These are phyloP conservation scores for Capsicum pubescens DNA, from an alignment of 257 asterid genomes.

Conservation along the genomic window DNA sequence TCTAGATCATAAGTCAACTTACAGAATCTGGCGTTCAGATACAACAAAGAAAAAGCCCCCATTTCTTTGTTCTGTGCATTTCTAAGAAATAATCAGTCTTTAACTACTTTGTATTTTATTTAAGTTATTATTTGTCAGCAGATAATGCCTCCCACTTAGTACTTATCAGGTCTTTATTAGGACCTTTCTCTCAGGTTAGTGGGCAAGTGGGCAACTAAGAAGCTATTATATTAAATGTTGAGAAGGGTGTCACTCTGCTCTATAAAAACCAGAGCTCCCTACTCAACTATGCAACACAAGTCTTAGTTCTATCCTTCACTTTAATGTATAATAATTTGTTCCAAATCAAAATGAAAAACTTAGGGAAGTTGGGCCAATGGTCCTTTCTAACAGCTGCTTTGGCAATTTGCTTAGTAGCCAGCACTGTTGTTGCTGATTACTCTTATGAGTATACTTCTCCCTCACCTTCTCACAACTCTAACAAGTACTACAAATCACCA, in stretches of 20 bases:
- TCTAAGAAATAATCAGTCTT: background rate
- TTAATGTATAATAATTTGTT: background rate
- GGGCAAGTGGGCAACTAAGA: background rate
- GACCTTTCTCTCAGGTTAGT: background rate
- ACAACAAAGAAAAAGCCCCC: background rate
- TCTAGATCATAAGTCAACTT: constrained; percentile 1
- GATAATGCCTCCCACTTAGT: background rate
- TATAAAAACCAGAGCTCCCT: background rate
- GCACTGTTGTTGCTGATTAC: background rate
- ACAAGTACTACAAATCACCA: background rate
- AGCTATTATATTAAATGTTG: background rate
- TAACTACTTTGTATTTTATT: background rate
- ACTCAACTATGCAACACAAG: background rate
- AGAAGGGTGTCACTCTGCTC: background rate
- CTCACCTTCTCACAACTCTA: background rate
- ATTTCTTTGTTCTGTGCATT: background rate
- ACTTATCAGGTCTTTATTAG: background rate
- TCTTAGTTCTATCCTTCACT: background rate
- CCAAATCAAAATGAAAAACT: background rate
- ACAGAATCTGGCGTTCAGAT: background rate
- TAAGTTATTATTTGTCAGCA: background rate
- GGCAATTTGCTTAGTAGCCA: constrained; percentile 1
- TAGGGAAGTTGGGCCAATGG: background rate
- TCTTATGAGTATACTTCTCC: background rate
- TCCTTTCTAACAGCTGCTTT: background rate